Percentiles rank a stretch among this genome's conserved stretches.
Evolutionary conservation across 2,329 filamentous ascomycete species (phyloP).

Genomic region (Meredithiella fracta): DNA sequence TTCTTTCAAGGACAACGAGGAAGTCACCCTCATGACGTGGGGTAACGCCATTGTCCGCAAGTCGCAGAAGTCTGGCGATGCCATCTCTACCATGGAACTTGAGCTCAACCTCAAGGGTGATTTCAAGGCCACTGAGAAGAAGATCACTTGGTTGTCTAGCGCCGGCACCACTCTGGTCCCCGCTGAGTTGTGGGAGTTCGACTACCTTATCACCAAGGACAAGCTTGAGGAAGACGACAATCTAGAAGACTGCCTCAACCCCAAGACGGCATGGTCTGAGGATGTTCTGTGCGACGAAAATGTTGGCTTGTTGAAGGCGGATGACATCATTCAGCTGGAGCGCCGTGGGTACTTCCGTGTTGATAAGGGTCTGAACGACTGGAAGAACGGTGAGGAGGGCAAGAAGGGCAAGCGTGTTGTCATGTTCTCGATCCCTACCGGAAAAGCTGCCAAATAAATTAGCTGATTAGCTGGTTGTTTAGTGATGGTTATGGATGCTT

Average conservation of each 20-base stretch:
- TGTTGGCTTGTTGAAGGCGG: slow-evolving; percentile 59
- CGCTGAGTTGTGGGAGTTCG: slow-evolving; percentile 43
- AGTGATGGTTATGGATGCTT: background rate
- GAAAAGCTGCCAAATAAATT: slow-evolving; percentile 29
- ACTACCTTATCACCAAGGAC: slow-evolving; percentile 64
- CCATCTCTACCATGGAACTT: slow-evolving; percentile 55
- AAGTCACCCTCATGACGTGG: slow-evolving; percentile 95
- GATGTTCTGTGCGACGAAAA: slow-evolving; percentile 68
- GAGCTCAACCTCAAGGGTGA: slow-evolving; percentile 87
- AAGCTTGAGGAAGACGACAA: slow-evolving; percentile 78
- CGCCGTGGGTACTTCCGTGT: slow-evolving; percentile 82
- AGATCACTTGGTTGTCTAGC: slow-evolving; percentile 80
- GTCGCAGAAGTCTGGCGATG: slow-evolving; percentile 28
- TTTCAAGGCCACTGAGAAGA: slow-evolving; percentile 90
- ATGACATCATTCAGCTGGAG: slow-evolving; percentile 91
- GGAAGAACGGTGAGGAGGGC: slow-evolving; percentile 33
- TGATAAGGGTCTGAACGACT: slow-evolving; percentile 44
- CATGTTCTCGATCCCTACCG: slow-evolving; percentile 41
- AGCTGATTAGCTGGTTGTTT: background rate
- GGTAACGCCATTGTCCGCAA: slow-evolving; percentile 50
- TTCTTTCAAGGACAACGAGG: slow-evolving; percentile 67
- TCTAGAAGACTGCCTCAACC: slow-evolving; percentile 68
- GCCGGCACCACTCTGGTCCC: slow-evolving; percentile 61
- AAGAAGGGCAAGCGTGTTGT: slow-evolving; percentile 33
- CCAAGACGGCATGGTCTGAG: slow-evolving; percentile 56